phyloP scores from a whole-genome alignment of 2,329 filamentous ascomycete genomes.

The Calonectria multiphialidica region DNA sequence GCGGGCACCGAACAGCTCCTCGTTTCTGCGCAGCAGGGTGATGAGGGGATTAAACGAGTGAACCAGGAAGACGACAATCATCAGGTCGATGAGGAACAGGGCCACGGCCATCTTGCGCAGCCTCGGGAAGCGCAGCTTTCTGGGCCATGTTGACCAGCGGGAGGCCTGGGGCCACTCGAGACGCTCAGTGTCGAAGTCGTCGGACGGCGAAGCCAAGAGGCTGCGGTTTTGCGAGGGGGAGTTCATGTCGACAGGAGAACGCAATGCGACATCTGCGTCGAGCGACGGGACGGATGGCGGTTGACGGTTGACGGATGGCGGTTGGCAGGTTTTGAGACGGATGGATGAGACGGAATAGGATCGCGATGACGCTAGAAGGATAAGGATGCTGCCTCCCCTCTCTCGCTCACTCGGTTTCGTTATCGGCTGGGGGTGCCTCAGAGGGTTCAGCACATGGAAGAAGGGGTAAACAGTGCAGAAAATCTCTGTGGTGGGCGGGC shows the following conservation, averaged over 20 bases:
- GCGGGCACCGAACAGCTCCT: conserved; percentile 43
- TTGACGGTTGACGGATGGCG: neutral
- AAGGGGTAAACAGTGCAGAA: neutral
- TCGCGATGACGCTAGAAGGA: neutral
- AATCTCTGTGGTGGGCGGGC: neutral
- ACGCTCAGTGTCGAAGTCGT: conserved; percentile 42
- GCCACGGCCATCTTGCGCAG: conserved; percentile 61
- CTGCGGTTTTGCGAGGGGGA: conserved; percentile 18
- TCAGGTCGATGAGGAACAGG: conserved; percentile 67
- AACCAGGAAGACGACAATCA: neutral
- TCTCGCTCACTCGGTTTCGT: neutral
- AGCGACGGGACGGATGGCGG: neutral
- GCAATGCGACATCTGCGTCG: neutral
- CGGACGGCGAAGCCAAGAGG: conserved; percentile 1
- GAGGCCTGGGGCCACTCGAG: conserved; percentile 33
- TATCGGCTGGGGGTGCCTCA: neutral
- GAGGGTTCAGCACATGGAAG: neutral
- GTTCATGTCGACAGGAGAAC: neutral
- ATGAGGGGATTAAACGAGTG: conserved; percentile 76
- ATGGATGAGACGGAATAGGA: neutral
- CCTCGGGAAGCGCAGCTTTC: conserved; percentile 38
- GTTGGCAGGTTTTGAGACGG: neutral
- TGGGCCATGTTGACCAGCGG: conserved; percentile 33
- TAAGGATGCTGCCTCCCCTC: neutral
- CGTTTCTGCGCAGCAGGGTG: conserved; percentile 67